These are phyloP conservation scores for Adansonia digitata DNA, from an alignment of 345 rosid species.

Conservation along the genomic window DNA sequence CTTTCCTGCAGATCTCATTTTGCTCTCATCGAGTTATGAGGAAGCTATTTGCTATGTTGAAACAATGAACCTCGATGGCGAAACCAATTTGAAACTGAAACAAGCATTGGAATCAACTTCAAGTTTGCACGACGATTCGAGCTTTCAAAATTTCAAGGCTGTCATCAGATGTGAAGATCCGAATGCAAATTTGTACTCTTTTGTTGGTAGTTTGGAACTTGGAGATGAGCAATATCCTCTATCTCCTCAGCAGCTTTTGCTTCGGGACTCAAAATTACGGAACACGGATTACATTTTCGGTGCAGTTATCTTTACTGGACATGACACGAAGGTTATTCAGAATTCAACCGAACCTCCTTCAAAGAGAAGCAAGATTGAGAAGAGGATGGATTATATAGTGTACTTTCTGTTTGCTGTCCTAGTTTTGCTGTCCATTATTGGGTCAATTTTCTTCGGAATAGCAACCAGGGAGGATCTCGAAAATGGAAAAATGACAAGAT, in stretches of 20 bases:
- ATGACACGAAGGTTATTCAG: slow-evolving; percentile 88
- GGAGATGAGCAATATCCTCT: slow-evolving; percentile 68
- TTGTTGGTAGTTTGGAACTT: slow-evolving; percentile 64
- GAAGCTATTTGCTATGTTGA: slow-evolving; percentile 95
- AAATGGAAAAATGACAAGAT: slow-evolving; percentile 72
- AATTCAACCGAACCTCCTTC: slow-evolving; percentile 92
- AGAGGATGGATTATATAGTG: slow-evolving; percentile 70
- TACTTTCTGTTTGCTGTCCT: slow-evolving; percentile 62
- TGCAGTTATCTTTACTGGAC: slow-evolving; percentile 82
- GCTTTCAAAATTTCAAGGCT: slow-evolving; percentile 59
- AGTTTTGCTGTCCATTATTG: slow-evolving; percentile 58
- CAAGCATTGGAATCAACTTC: slow-evolving; percentile 68
- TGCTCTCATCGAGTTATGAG: slow-evolving; percentile 79
- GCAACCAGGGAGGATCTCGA: slow-evolving; percentile 57
- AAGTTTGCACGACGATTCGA: slow-evolving; percentile 53
- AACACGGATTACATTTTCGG: slow-evolving; percentile 85
- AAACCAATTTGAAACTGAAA: slow-evolving; percentile 86
- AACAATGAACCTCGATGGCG: slow-evolving; percentile 93
- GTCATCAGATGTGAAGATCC: slow-evolving; percentile 88
- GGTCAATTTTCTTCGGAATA: slow-evolving; percentile 74
- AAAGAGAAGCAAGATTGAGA: slow-evolving; percentile 89
- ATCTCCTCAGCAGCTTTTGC: slow-evolving; percentile 86
- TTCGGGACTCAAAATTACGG: slow-evolving; percentile 81
- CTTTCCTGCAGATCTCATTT: slow-evolving; percentile 91
- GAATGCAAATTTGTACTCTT: slow-evolving; percentile 79